Percentiles rank a stretch among this genome's conserved stretches.
Evolutionary conservation across 2,329 filamentous ascomycete genomes (phyloP).

Genomic region (Pseudogymnoascus sp.): DNA sequence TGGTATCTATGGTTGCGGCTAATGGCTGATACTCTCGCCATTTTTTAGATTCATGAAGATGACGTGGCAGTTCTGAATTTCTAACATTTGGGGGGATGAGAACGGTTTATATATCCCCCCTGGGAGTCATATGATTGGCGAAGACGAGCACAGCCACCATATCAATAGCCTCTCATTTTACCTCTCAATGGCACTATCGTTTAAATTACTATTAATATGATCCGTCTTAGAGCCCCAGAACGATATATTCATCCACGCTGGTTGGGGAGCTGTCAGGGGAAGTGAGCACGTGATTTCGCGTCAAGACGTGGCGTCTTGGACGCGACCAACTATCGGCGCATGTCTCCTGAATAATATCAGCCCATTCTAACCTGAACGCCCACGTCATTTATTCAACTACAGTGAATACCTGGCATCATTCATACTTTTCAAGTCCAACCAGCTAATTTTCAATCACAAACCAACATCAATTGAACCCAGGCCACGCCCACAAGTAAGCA

Average conservation of each 20-base stretch:
- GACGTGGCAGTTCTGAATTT: background rate
- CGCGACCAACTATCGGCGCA: background rate
- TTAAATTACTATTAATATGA: background rate
- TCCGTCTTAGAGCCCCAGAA: background rate
- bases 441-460: slow-evolving; percentile 26
- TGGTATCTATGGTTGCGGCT: background rate
- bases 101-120: background rate
- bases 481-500: background rate
- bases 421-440: background rate
- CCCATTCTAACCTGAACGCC: background rate
- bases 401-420: background rate
- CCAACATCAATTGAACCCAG: background rate
- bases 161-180: background rate
- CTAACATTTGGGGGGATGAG: background rate
- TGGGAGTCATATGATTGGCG: background rate
- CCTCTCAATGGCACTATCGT: background rate
- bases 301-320: background rate
- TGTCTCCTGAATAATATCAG: background rate
- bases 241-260: background rate
- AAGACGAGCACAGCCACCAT: background rate
- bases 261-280: background rate
- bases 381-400: background rate
- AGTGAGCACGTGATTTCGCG: background rate
- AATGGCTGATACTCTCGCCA: background rate
- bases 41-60: background rate